Evolutionary conservation across 352 stramenopile species (phyloP).

Genomic region (Albugo candida): DNA sequence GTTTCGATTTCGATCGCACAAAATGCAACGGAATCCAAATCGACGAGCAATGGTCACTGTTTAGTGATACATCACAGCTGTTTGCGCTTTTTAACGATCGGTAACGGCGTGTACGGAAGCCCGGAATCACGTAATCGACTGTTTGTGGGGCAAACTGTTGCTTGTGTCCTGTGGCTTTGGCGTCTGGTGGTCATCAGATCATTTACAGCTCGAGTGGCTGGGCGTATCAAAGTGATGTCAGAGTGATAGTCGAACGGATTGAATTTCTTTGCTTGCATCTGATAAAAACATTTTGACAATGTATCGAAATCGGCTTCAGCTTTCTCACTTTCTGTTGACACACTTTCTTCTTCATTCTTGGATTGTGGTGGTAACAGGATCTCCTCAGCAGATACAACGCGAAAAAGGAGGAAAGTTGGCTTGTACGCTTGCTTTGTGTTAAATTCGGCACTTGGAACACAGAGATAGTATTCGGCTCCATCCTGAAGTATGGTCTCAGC

Average conservation of each 20-base stretch:
- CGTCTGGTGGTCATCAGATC: neutral
- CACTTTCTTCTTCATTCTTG: neutral
- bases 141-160: neutral
- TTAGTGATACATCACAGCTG: constrained; percentile 17
- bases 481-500: neutral
- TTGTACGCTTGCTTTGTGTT: neutral
- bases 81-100: neutral
- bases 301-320: neutral
- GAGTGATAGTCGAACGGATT: constrained; percentile 18
- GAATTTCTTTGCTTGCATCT: constrained; percentile 11
- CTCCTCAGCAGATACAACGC: constrained; percentile 17
- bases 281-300: neutral
- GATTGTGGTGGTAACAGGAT: constrained; percentile 7
- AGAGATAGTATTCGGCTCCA: neutral
- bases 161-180: neutral
- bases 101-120: constrained; percentile 4
- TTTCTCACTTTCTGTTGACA: neutral
- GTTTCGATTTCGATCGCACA: constrained; percentile 65
- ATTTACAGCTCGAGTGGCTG: neutral
- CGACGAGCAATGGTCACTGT: constrained; percentile 53
- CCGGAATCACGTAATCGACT: neutral
- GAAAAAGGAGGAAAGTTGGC: constrained; percentile 13
- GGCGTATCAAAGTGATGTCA: neutral
- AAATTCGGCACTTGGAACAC: neutral
- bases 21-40: constrained; percentile 72